These are phyloP conservation scores for Mycena floridula DNA, from an alignment of 768 basidiomycete species.

Conservation along the genomic window DNA sequence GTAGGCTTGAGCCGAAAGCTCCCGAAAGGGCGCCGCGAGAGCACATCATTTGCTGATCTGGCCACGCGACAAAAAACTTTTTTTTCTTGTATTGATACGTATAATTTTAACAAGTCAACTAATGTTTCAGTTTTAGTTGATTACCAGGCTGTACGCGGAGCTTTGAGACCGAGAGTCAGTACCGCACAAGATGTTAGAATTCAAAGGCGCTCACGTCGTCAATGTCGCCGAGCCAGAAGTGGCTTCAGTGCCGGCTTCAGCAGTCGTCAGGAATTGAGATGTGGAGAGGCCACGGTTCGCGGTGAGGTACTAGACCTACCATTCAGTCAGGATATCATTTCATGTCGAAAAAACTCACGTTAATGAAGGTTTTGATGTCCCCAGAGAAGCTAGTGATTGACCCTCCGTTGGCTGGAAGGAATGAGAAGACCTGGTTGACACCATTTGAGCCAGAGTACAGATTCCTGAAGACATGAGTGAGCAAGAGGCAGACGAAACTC, in stretches of 20 bases:
- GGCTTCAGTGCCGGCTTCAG: constrained; percentile 60
- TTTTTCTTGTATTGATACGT: too few relatives aligned
- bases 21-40: too few relatives aligned
- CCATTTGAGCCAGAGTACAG: constrained; percentile 50
- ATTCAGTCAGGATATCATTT: neutral
- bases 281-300: constrained; percentile 35
- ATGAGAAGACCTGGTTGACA: constrained; percentile 45
- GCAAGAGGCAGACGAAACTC: neutral
- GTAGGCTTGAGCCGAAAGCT: too few relatives aligned
- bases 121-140: constrained; percentile 28
- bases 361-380: constrained; percentile 48
- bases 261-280: constrained; percentile 51
- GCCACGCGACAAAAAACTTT: too few relatives aligned
- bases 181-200: neutral
- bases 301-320: constrained; percentile 41
- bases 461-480: constrained; percentile 30
- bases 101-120: too few relatives aligned
- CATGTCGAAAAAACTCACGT: constrained; percentile 20
- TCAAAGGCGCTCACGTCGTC: constrained; percentile 37
- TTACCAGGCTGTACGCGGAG: constrained; percentile 36
- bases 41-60: too few relatives aligned
- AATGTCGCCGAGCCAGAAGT: constrained; percentile 51
- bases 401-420: constrained; percentile 31
- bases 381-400: constrained; percentile 42
- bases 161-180: constrained; percentile 20